Evolutionary conservation across 345 rosid species (phyloP), one percentile per base, ranked within the genome.

Genomic region (Salix caprea): DNA sequence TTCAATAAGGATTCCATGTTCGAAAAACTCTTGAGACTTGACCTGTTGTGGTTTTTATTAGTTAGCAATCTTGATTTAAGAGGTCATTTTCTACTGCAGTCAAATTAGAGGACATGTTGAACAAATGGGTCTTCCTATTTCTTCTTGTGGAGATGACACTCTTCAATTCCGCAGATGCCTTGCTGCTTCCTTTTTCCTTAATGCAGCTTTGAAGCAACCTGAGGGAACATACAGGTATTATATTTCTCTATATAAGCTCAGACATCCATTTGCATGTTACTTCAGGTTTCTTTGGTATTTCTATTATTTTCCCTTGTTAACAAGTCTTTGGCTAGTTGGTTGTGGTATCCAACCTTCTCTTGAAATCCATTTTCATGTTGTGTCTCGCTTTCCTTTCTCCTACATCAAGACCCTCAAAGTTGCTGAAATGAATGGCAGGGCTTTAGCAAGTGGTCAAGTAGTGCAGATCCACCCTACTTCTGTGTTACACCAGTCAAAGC

Each of bases 381-480:
- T 71, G 36, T 19, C 26, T 23, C 72, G 37, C 26, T 40, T 58
- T 54, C 52, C 10, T 0, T 56, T 75, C 62, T 48, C 71, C 37
- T 26, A 61, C 32, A 71, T 10, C 46, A 42, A 42, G 46, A 42
- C 37, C 70, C 44, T 44, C 7, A 39, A 73, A 50, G 32, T 73
- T 81, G 61, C 71, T 54, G 73, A 32, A 71, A 65, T 73, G 67
- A 75, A 76, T 83, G 81, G 77, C 83, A 95, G 99, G 97, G 96
- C 94, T 72, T 86, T 95, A 85, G 92, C 91, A 69, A 89, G 94
- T 78, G 97, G 96, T 75, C 90, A 88, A 86, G 74, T 81, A 58
- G 99, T 95, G 83, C 90, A 87, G 80, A 87, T 95, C 83, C 99
- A 95, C 83, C 99, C 99, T 64, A 84, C 92, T 42, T 95, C 97